Base-by-base conservation (phyloP, 2,329 filamentous ascomycete genomes). In the Colletotrichum somersetense region DNA sequence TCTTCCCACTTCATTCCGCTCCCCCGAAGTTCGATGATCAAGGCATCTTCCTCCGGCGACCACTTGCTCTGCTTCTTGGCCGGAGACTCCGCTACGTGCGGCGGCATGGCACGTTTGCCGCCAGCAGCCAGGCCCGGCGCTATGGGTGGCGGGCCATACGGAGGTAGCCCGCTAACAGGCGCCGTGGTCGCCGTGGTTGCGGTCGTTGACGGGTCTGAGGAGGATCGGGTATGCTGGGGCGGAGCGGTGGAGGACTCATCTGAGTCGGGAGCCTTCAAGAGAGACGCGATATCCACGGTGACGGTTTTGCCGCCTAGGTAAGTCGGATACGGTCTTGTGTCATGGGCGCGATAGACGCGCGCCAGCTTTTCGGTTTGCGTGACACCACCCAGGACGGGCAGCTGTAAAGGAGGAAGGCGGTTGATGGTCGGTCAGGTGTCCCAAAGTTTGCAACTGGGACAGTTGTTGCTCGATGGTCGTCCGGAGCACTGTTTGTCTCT, bases 1-100 rank as follows among this genome's bases (percentile, higher is more conserved):
- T 98, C 96, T 80, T 98, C 96, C 96, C 96, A 98, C 80, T 98
- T 98, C 94, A 98, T 97, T 11, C 94, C 93, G 77, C 91, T 91
- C 48, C 94, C 94, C 70, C 96, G 91, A 74, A 98, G 89, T 81
- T 97, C 93, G 77, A 98, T 97, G 77, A 97, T 97, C 61, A 96
- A 85, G n/a, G 93, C 90, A 81, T 98, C 95, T 81, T 98, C 96
- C 74, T 98, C 94, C 0, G 92, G 87, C 6, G 94, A 97, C 96
- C 96, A 98, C 83, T 98, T 98, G 79, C 94, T 97, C 82, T 98
- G 95, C 83, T 96, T 97, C 85, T 96, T 97, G 44, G 94, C 93
- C 26, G 93, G 94, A 48, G 91, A 92, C 76, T 91, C 88, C 42
- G 85, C 80, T 20, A 84, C 83, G 78, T 91, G 88, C 42, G 88